Evolutionary conservation across 352 stramenopile species (phyloP).

Genomic region (Plasmopara viticola): DNA sequence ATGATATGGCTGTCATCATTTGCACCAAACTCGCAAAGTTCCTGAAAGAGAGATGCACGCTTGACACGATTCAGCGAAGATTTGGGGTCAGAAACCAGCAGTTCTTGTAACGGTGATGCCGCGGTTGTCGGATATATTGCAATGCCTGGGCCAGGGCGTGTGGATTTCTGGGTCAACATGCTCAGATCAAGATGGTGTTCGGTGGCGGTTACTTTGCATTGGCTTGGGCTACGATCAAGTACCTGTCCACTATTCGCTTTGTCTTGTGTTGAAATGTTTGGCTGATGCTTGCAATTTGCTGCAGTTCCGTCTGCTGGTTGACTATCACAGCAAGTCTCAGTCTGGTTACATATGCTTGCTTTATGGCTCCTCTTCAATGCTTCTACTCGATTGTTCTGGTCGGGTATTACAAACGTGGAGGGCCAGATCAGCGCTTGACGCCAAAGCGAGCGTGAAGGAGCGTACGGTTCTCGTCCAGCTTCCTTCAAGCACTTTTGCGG

Average conservation of each 20-base stretch:
- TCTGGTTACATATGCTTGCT: constrained; percentile 20
- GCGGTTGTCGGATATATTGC: constrained; percentile 8
- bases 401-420: constrained; percentile 22
- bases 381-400: constrained; percentile 27
- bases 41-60: constrained; percentile 42
- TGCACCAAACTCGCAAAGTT: constrained; percentile 50
- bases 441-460: constrained; percentile 24
- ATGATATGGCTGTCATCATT: constrained; percentile 44
- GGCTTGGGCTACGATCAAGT: constrained; percentile 3
- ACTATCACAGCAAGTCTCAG: constrained; percentile 10
- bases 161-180: constrained; percentile 23
- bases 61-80: constrained; percentile 22
- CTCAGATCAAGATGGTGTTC: constrained; percentile 29
- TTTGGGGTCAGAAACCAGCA: constrained; percentile 6
- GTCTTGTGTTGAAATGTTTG: constrained; percentile 12
- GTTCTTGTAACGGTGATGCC: constrained; percentile 7
- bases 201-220: constrained; percentile 13
- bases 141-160: constrained; percentile 15
- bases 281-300: constrained; percentile 6
- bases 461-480: constrained; percentile 12
- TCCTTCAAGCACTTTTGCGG: constrained; percentile 13
- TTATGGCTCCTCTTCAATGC: constrained; percentile 10
- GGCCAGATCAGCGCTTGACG: constrained; percentile 31
- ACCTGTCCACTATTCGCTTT: background rate
- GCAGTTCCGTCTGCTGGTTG: constrained; percentile 5